Percentiles rank a stretch among this genome's conserved stretches.
These are phyloP conservation scores for Talaromyces marneffei DNA, from an alignment of 2,329 filamentous ascomycete genomes.

Conservation along the genomic window DNA sequence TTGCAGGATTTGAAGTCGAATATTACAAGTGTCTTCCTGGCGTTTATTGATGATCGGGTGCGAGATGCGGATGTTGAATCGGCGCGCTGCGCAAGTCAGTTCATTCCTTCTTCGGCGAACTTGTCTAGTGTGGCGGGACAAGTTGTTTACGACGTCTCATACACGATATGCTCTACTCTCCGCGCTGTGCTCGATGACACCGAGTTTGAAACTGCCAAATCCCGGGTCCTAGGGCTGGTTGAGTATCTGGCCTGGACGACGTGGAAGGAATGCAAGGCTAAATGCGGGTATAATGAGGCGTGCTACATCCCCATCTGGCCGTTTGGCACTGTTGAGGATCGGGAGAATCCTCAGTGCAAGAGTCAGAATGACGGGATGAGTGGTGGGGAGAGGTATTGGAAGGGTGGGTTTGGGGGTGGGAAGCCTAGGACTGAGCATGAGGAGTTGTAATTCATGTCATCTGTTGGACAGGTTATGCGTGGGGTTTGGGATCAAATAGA, in stretches of 20 bases:
- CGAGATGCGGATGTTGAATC: slow-evolving; percentile 25
- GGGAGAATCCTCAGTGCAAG: slow-evolving; percentile 45
- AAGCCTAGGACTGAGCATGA: neutral
- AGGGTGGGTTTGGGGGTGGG: neutral
- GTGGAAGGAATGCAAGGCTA: slow-evolving; percentile 51
- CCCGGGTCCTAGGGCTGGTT: slow-evolving; percentile 39
- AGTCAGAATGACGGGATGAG: slow-evolving; percentile 19
- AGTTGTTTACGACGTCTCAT: slow-evolving; percentile 27
- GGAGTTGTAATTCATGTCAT: neutral
- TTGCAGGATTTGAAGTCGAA: slow-evolving; percentile 24
- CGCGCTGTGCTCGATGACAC: slow-evolving; percentile 20
- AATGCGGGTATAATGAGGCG: slow-evolving; percentile 50
- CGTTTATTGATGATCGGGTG: slow-evolving; percentile 31
- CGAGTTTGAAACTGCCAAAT: slow-evolving; percentile 22
- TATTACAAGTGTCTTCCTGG: slow-evolving; percentile 25
- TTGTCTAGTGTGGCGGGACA: slow-evolving; percentile 19
- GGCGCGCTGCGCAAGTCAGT: slow-evolving; percentile 31
- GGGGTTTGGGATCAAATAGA: no score
- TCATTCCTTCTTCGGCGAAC: slow-evolving; percentile 22
- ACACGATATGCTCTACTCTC: slow-evolving; percentile 30
- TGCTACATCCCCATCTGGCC: slow-evolving; percentile 63
- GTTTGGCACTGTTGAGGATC: slow-evolving; percentile 50
- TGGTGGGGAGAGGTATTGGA: slow-evolving; percentile 7
- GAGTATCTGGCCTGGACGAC: slow-evolving; percentile 53
- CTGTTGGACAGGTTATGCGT: neutral